Base-by-base conservation (phyloP, 371 early-diverging fungal genomes). In the Syncephalastrum sp. region DNA sequence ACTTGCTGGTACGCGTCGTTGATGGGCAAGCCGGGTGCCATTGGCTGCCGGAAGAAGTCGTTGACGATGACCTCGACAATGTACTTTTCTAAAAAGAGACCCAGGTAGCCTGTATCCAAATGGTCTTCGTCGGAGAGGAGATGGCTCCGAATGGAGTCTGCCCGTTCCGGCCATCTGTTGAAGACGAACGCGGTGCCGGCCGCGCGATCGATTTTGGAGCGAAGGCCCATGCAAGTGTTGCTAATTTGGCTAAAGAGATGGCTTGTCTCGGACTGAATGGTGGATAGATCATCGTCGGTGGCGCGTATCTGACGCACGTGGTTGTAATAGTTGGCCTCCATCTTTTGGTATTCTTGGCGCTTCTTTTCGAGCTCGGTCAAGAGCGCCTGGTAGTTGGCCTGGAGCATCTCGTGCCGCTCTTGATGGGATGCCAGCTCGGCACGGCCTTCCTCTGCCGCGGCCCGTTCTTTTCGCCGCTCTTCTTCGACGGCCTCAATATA, bases 291-390 rank as follows among this genome's bases (percentile, higher is more conserved):
- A 42, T 74, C 74, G 21, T 74, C 70, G 0, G 68, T 74, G 2
- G 74, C 70, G 5, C 62, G 57, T 13, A 67, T 68, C 3, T 60
- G 56, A 15, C 67, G 63, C 15, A 71, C 53, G 57, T 72, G 67
- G 2, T 67, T 61, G 21, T 65, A 66, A 54, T 68, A 78, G 42
- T 68, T 64, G 46, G 57, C 55, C 50, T 75, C 75, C 67, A 78
- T 72, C 14, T 61, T 57, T 15, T 61, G 51, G 38, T 72, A 69
- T 14, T 72, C 73, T 23, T 58, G 29, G 6, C 67, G 56, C 38
- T 65, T 67, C 12, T 54, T 29, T 29, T 64, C 68, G 16, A 73
- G 42, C 25, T 73, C 68, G 23, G 46, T 56, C n/a, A 58, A 7
- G 4, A 72, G 21, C 0, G 53, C n/a, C 10, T 65, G 50, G 54